phyloP scores from a whole-genome alignment of 2,329 filamentous ascomycete species.

The Colletotrichum graminicola region DNA sequence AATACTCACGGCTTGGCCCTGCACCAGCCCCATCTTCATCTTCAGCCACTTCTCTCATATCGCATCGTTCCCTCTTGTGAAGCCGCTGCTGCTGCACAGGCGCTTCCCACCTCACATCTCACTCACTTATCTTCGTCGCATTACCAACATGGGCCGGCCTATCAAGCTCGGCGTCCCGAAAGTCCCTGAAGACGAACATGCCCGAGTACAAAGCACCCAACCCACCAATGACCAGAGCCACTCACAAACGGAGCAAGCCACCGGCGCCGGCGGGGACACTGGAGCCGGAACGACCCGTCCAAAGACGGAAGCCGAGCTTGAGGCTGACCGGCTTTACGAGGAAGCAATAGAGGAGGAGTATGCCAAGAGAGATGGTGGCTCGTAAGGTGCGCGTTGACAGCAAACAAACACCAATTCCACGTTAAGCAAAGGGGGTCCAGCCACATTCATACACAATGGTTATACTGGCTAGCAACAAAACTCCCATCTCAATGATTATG shows the following conservation, averaged over 20 bases:
- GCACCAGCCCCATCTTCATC: background rate
- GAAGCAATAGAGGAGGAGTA: constrained; percentile 69
- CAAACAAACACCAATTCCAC: background rate
- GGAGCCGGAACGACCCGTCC: constrained; percentile 60
- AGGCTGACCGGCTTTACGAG: constrained; percentile 64
- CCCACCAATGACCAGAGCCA: constrained; percentile 8
- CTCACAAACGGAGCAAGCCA: constrained; percentile 41
- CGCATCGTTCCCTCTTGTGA: background rate
- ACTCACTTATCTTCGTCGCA: background rate
- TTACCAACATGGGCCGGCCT: constrained; percentile 49
- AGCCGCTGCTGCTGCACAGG: background rate
- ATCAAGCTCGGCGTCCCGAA: constrained; percentile 35
- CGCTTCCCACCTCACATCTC: background rate
- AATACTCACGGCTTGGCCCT: background rate
- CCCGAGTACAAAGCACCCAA: background rate
- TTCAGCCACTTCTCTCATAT: background rate
- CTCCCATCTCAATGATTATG: background rate
- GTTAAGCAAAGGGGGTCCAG: background rate
- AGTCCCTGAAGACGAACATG: constrained; percentile 18
- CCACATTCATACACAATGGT: constrained; percentile 23
- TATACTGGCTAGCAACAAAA: constrained; percentile 17
- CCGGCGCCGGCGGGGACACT: constrained; percentile 62
- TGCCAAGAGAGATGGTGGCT: constrained; percentile 66
- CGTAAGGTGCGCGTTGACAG: constrained; percentile 46
- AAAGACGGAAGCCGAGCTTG: constrained; percentile 63